Conservation (phyloP, 768 basidiomycete species). For the Leucocoprinus sp. region DNA sequence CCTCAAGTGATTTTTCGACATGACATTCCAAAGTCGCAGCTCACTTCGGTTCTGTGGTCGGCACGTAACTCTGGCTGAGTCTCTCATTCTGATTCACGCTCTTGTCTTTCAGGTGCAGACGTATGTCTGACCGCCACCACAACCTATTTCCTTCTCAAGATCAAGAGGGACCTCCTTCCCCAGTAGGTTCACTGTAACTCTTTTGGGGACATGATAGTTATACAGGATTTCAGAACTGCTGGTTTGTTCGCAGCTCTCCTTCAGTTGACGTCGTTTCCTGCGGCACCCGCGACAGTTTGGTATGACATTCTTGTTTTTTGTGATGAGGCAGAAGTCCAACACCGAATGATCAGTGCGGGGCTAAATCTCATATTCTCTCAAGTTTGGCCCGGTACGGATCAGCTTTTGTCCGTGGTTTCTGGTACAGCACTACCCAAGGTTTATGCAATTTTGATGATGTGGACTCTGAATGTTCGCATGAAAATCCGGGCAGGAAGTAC, state of each 20-base stretch:
- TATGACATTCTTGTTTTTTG: too few species aligned
- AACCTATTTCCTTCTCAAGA: conserved; percentile 22
- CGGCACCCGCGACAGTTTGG: conserved; percentile 27
- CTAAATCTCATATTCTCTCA: conserved; percentile 28
- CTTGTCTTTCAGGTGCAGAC: conserved; percentile 20
- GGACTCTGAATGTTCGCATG: conserved; percentile 26
- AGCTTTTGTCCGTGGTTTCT: conserved; percentile 22
- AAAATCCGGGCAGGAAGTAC: conserved; percentile 14
- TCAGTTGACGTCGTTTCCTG: conserved; percentile 24
- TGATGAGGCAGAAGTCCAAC: background rate
- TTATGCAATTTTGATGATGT: conserved; percentile 30
- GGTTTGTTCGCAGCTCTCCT: conserved; percentile 22
- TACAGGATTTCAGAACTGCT: conserved; percentile 19
- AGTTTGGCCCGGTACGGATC: conserved; percentile 16
- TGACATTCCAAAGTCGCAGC: background rate
- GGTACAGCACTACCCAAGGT: conserved; percentile 25
- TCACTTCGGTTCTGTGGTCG: conserved; percentile 4
- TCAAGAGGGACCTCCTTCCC: conserved; percentile 21
- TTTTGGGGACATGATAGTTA: too few species aligned
- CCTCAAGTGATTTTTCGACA: background rate
- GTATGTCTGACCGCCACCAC: conserved; percentile 19
- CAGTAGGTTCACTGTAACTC: conserved; percentile 15
- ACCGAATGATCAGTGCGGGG: conserved; percentile 26
- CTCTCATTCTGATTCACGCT: background rate
- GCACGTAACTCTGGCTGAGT: background rate